Evolutionary conservation across 208 protist genomes (phyloP).

Genomic region (Novymonas esmeraldas): DNA sequence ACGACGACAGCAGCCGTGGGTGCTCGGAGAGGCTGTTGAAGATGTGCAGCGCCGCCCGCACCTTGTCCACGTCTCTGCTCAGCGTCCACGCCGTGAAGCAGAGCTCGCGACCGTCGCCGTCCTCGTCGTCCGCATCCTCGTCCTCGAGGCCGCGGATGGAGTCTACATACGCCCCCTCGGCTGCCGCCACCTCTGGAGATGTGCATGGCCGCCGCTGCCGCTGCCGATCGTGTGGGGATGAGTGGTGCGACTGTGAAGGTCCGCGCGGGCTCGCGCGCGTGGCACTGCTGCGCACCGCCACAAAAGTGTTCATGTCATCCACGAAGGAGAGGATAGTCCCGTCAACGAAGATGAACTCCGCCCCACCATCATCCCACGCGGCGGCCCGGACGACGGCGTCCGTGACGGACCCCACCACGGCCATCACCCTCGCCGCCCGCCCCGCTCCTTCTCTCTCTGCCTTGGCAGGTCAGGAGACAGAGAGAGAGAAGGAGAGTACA

Average conservation of each 20-base stretch:
- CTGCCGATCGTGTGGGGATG: too few species aligned
- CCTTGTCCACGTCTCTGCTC: constrained; percentile 62
- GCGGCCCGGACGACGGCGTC: constrained; percentile 53
- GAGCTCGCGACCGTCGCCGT: constrained; percentile 45
- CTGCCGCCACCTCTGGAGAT: not conserved
- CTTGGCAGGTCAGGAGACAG: too few species aligned
- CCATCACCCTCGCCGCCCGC: not conserved
- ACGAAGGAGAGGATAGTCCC: constrained; percentile 81
- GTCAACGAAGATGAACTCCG: constrained; percentile 86
- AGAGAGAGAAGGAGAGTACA: too few species aligned
- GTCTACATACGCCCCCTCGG: not conserved
- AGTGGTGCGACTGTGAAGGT: not conserved
- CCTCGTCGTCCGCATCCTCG: constrained; percentile 1
- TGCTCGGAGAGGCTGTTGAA: constrained; percentile 73
- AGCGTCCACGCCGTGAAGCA: constrained; percentile 77
- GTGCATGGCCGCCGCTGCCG: not conserved
- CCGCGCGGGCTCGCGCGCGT: not conserved
- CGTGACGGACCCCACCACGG: not conserved
- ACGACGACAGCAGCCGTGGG: constrained; percentile 58
- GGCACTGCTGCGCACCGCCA: constrained; percentile 40
- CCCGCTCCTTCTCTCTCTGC: not conserved
- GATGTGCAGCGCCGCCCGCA: constrained; percentile 61
- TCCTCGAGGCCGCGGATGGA: not conserved
- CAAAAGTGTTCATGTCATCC: constrained; percentile 87
- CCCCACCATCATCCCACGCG: constrained; percentile 68